Conservation (phyloP, 1,284 basidiomycete genomes). For the Singerocomus rubriflavus region DNA sequence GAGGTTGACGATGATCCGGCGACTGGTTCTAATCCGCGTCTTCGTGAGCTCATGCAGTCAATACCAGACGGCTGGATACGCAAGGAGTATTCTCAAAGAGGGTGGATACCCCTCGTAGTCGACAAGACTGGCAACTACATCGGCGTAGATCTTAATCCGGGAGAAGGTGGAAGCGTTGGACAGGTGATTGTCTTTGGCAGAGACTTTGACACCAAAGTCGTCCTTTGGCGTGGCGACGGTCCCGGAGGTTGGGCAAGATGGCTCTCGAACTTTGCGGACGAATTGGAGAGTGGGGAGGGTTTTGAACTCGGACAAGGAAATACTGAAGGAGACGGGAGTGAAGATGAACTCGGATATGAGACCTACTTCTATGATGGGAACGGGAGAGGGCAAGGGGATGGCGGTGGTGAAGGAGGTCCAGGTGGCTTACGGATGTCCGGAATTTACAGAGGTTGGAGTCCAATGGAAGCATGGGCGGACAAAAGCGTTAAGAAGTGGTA, state of each 20-base stretch:
- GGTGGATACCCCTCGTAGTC: constrained; percentile 93
- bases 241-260: constrained; percentile 93
- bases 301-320: constrained; percentile 67
- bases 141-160: constrained; percentile 92
- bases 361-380: constrained; percentile 81
- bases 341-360: constrained; percentile 84
- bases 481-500: constrained; percentile 82
- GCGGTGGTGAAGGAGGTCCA: constrained; percentile 66
- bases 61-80: constrained; percentile 93
- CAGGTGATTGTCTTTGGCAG: constrained; percentile 98
- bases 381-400: constrained; percentile 71
- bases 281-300: constrained; percentile 86
- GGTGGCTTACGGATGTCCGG: constrained; percentile 70
- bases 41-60: constrained; percentile 80
- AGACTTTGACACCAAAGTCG: constrained; percentile 98
- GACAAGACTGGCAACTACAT: constrained; percentile 97
- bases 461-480: constrained; percentile 90
- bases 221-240: constrained; percentile 90
- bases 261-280: constrained; percentile 90
- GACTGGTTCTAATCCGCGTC: constrained; percentile 70
- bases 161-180: constrained; percentile 70
- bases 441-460: constrained; percentile 87
- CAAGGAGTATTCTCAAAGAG: constrained; percentile 86
- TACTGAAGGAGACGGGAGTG: constrained; percentile 59
- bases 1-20: constrained; percentile 83